Percentiles rank a stretch among this genome's conserved stretches.
These are phyloP conservation scores for Forsythia viridissima DNA, from an alignment of 257 asterid species.

Conservation along the genomic window DNA sequence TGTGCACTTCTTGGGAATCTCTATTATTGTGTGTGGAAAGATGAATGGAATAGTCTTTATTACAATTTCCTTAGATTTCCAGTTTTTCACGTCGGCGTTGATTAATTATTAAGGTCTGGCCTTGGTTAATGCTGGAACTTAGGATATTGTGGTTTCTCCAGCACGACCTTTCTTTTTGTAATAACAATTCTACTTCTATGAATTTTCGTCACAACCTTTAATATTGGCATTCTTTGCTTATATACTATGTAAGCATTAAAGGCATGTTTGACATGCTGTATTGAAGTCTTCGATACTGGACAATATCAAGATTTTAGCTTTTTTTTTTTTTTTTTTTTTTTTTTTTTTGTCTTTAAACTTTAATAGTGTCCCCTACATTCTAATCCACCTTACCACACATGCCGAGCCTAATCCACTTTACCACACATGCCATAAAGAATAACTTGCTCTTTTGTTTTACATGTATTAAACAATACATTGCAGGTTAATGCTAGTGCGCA, in stretches of 20 bases:
- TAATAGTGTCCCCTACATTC: background rate
- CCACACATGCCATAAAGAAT: background rate
- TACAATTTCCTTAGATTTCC: background rate
- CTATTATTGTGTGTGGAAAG: background rate
- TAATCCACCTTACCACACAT: background rate
- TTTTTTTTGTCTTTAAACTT: background rate
- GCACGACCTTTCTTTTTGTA: background rate
- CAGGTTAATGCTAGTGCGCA: conserved; percentile 99
- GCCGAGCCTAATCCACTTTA: background rate
- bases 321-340: too few species aligned
- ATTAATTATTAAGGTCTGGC: background rate
- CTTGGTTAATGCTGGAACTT: background rate
- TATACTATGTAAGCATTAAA: too few species aligned
- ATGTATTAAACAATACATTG: background rate
- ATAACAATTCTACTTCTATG: background rate
- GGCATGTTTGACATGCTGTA: background rate
- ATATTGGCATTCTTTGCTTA: background rate
- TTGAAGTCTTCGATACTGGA: background rate
- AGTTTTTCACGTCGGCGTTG: background rate
- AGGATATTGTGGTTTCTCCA: background rate
- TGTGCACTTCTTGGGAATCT: background rate
- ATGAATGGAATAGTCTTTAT: background rate
- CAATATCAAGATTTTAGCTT: background rate
- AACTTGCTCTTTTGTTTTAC: background rate
- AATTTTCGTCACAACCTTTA: background rate